Percentiles rank a stretch among this genome's conserved stretches.
Evolutionary conservation across 2,329 filamentous ascomycete genomes (phyloP).

Genomic region (Erysiphe neolycopersici): DNA sequence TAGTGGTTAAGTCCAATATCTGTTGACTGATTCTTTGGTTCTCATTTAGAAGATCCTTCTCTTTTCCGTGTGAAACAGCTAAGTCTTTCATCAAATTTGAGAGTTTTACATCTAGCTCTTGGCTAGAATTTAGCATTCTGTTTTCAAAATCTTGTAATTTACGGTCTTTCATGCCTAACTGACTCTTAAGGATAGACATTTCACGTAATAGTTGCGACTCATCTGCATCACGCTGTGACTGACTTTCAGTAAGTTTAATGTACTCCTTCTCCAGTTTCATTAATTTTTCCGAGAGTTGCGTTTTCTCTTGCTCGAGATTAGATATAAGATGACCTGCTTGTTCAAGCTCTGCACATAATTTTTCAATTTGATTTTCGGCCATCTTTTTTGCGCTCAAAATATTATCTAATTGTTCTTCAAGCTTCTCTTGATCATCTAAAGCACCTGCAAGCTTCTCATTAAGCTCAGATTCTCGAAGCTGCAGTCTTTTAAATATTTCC

Average conservation of each 20-base stretch:
- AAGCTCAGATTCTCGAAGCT: constrained; percentile 71
- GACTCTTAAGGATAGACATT: constrained; percentile 74
- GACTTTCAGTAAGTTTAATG: constrained; percentile 38
- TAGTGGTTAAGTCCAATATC: constrained; percentile 63
- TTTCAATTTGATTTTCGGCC: constrained; percentile 60
- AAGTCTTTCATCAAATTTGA: constrained; percentile 56
- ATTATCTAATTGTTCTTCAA: constrained; percentile 82
- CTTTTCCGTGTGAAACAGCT: constrained; percentile 41
- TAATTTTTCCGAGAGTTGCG: constrained; percentile 39
- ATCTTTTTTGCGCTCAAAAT: constrained; percentile 72
- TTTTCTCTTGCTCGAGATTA: constrained; percentile 67
- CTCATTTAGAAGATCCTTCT: constrained; percentile 53
- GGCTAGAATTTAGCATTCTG: constrained; percentile 60
- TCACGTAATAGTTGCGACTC: constrained; percentile 59
- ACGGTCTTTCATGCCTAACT: constrained; percentile 64
- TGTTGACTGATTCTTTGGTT: constrained; percentile 65
- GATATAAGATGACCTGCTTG: constrained; percentile 74
- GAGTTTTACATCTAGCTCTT: constrained; percentile 71
- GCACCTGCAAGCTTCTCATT: constrained; percentile 81
- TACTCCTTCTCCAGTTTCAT: constrained; percentile 44
- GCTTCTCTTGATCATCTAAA: constrained; percentile 74
- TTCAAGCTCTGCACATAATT: constrained; percentile 57
- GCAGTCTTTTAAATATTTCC: constrained; percentile 93
- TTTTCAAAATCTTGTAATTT: constrained; percentile 71
- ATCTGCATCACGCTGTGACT: constrained; percentile 46